These are phyloP conservation scores for Peniophora sp. DNA, from an alignment of 1,284 basidiomycete species.

Conservation along the genomic window DNA sequence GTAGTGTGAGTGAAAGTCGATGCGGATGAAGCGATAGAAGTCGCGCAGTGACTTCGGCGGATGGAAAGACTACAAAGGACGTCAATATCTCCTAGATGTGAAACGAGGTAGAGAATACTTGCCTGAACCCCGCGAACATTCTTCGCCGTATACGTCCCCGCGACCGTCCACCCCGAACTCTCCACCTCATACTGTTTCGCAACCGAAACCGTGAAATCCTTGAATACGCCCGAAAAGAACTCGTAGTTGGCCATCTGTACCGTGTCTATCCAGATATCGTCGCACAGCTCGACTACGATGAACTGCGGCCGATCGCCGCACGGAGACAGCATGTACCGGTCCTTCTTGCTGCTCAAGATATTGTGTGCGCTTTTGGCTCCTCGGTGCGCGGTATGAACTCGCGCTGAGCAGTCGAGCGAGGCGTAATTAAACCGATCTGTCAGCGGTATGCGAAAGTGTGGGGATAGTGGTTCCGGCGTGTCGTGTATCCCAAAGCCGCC, in stretches of 20 bases:
- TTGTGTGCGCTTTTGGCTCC: conserved; percentile 79
- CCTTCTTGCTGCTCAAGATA: conserved; percentile 86
- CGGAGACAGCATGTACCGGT: conserved; percentile 96
- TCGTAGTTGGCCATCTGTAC: conserved; percentile 96
- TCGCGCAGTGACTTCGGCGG: conserved; percentile 59
- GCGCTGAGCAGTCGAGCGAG: conserved; percentile 86
- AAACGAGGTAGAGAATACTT: conserved; percentile 16
- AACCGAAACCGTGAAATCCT: conserved; percentile 83
- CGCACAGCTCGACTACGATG: conserved; percentile 93
- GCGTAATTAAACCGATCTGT: conserved; percentile 92
- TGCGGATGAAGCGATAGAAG: conserved; percentile 90
- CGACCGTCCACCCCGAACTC: conserved; percentile 62
- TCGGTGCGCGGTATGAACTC: conserved; percentile 79
- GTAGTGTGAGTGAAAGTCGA: conserved; percentile 93
- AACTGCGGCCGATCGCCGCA: conserved; percentile 74
- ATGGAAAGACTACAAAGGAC: conserved; percentile 59
- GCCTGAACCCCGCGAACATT: conserved; percentile 93
- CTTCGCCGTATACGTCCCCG: conserved; percentile 77
- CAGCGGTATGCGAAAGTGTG: conserved; percentile 60
- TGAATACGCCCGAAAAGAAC: conserved; percentile 97
- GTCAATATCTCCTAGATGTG: neutral
- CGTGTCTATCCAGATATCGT: conserved; percentile 94
- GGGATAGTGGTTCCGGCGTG: conserved; percentile 29
- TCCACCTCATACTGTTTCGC: conserved; percentile 65
- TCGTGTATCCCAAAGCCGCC: conserved; percentile 7